Base-by-base conservation (phyloP, 495 filamentous ascomycete species). In the Cryomyces minteri region DNA sequence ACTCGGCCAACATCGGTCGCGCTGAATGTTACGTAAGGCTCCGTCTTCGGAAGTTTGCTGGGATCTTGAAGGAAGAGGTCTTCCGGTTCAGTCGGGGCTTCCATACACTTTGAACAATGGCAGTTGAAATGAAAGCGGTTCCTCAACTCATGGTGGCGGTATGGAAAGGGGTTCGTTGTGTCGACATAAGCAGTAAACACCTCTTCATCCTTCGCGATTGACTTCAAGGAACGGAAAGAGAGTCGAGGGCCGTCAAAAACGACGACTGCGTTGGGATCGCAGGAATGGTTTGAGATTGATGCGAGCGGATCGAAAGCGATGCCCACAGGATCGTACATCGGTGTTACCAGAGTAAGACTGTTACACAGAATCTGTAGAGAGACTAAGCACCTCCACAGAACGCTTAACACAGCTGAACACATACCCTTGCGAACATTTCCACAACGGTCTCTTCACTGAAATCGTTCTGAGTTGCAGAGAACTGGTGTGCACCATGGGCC, bases 161-260 rank as follows among this genome's bases (percentile, higher is more conserved):
- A 56, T 4, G 55, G 36, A 7, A 59, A 58, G 0, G 73, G 69
- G 32, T 69, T 66, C 0, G 71, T 79, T 14, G 64, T 62, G 56
- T 84, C 80, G 45, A 79, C 62, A 54, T 88, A 88, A 25, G 74
- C 74, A 50, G 83, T 74, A 44, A 71, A 73, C 37, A 87, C 62
- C 56, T 88, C 79, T 10, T 73, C 67, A 48, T 68, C 67, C 28
- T 68, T 60, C 5, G 64, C 51, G 46, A 79, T 74, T 0, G 60
- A 56, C 32, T 49, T 60, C 5, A 72, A 51, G 2, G 63, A 57
- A 9, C 69, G 59, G 10, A 72, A 45, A 0, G 57, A 50, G 4
- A 70, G 45, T 31, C 58, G 37, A 1, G 48, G 50, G 11, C 69
- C 73, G 43, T 81, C 73, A 51, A 82, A 79, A 10, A 73, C 67